Percentiles rank a stretch among this genome's conserved stretches.
These are phyloP conservation scores for Periconia sp. DNA, from an alignment of 2,329 filamentous ascomycete species.

Conservation along the genomic window DNA sequence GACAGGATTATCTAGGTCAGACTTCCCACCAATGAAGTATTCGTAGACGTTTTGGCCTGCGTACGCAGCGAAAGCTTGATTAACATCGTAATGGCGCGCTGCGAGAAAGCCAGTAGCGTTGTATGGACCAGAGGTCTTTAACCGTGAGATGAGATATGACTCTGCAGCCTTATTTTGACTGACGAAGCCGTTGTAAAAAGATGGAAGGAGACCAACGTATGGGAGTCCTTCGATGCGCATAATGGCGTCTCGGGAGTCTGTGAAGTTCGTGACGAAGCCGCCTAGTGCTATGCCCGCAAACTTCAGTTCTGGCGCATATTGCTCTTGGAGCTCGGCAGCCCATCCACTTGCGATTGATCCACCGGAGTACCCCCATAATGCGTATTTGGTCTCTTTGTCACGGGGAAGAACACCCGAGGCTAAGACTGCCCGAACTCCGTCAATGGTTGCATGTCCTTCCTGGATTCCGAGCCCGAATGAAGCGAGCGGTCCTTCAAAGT, in stretches of 20 bases:
- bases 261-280: constrained; percentile 37
- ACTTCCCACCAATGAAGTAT: constrained; percentile 18
- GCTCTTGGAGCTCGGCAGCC: constrained; percentile 29
- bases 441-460: constrained; percentile 31
- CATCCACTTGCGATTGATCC: constrained; percentile 30
- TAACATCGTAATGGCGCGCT: constrained; percentile 6
- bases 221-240: constrained; percentile 26
- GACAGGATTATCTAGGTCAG: constrained; percentile 6
- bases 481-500: constrained; percentile 31
- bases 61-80: constrained; percentile 6
- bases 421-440: constrained; percentile 31
- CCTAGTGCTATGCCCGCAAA: constrained; percentile 39
- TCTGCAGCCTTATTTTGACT: constrained; percentile 10
- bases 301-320: constrained; percentile 34
- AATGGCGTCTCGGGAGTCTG: constrained; percentile 23
- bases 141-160: constrained; percentile 9
- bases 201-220: constrained; percentile 25
- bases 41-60: constrained; percentile 15
- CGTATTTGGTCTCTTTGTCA: constrained; percentile 4
- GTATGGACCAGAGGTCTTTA: constrained; percentile 10
- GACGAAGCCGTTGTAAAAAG: constrained; percentile 23
- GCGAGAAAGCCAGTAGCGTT: constrained; percentile 16
- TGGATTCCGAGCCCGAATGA: constrained; percentile 26
- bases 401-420: constrained; percentile 9
- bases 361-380: constrained; percentile 32